Evolutionary conservation across 305 asterid species (phyloP).

Genomic region (Stenogyne calaminthoides): DNA sequence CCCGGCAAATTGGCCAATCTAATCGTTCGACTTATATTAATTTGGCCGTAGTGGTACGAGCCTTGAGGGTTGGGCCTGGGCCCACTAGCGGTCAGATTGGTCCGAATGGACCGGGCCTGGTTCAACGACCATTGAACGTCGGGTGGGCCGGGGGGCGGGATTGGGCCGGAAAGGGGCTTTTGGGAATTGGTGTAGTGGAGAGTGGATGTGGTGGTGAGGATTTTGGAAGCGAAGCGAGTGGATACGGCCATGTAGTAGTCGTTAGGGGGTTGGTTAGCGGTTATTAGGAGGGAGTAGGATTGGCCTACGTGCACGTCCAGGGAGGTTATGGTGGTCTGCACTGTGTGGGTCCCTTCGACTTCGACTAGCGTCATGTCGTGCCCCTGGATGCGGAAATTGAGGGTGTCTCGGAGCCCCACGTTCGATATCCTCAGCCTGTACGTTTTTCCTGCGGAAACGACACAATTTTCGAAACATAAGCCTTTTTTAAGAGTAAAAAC

Average conservation of each 20-base stretch:
- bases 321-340: slow-evolving; percentile 50
- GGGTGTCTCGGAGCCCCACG: slow-evolving; percentile 55
- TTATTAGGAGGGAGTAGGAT: slow-evolving; percentile 68
- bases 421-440: slow-evolving; percentile 75
- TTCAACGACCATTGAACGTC: slow-evolving; percentile 49
- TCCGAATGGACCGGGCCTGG: slow-evolving; percentile 76
- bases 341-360: slow-evolving; percentile 75
- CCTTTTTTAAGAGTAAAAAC: too few species aligned
- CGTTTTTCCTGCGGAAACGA: slow-evolving; percentile 77
- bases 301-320: slow-evolving; percentile 79
- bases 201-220: slow-evolving; percentile 56
- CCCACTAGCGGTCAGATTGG: slow-evolving; percentile 76
- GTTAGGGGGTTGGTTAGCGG: slow-evolving; percentile 53
- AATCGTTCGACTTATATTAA: slow-evolving; percentile 52
- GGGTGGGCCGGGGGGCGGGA: slow-evolving; percentile 47
- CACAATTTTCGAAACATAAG: background rate
- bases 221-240: slow-evolving; percentile 45
- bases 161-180: slow-evolving; percentile 43
- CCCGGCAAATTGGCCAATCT: slow-evolving; percentile 43
- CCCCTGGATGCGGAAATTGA: slow-evolving; percentile 64
- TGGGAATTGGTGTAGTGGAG: slow-evolving; percentile 58
- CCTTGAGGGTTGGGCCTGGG: slow-evolving; percentile 91
- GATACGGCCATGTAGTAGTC: slow-evolving; percentile 66
- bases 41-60: slow-evolving; percentile 73
- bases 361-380: slow-evolving; percentile 72